Base-by-base conservation (phyloP, 1,284 basidiomycete species). In the Inonotus obliquus region DNA sequence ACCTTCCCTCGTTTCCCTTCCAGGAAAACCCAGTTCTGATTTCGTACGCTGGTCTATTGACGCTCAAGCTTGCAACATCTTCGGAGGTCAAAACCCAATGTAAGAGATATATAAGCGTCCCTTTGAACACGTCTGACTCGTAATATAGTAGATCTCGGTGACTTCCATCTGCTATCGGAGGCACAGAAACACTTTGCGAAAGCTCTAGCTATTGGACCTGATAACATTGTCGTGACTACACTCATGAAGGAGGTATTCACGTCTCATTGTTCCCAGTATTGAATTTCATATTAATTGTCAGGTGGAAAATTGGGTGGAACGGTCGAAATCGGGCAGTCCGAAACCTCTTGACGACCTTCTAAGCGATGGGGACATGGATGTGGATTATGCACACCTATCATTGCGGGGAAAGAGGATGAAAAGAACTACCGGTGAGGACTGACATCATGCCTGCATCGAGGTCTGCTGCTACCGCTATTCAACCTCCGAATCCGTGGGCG, bases 1-100 rank as follows among this genome's bases (percentile, higher is more conserved):
- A 91, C 71, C 79, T 96, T 11, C 86, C 91, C 0, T 89, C 90
- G 1, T 88, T 89, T 70, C 94, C 94, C 0, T 96, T 89, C 75
- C 85, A 87, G 69, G 88, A 92, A 65, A 91, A 92, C 63, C 81
- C 88, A 1, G 75, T 85, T 1, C 76, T 96, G 39, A 91, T 95
- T 69, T 77, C 85, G 7, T 94, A 95, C 66, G 92, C 92, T 2
- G 94, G 91, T 2, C 73, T 95, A 63, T 74, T 92, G 10, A 82
- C 79, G 41, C 76, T 94, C 21, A 82, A 85, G 67, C 72, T 83
- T 19, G 79, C 84, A 19, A 84, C 84, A 7, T 21, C 19, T 29
- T 35, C 51, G 32, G 37, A 52, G 39, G 41, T 37, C 27, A 49
- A n/a, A 19, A 25, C 14, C 21, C 44, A 47, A 21, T 32, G 59